Conservation (phyloP, 2,329 filamentous ascomycete species). For the Pyrenochaeta sp. region DNA sequence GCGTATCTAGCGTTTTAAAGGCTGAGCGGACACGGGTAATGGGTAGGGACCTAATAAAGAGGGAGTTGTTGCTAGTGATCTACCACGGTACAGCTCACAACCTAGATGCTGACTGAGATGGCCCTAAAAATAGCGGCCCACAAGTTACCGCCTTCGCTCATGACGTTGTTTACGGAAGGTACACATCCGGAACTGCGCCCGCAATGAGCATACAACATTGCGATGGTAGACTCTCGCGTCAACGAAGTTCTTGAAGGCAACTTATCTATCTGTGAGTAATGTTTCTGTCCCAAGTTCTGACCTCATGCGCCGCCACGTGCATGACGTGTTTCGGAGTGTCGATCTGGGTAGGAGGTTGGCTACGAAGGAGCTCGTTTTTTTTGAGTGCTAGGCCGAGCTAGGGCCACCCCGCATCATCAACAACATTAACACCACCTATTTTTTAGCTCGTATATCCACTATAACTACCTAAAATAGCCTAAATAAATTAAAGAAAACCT, state of each 20-base stretch:
- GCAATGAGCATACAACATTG: background rate
- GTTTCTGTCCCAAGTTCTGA: conserved; percentile 17
- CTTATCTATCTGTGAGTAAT: conserved; percentile 6
- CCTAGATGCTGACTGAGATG: conserved; percentile 17
- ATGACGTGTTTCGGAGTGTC: conserved; percentile 32
- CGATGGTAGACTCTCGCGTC: background rate
- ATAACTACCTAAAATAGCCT: too few relatives aligned
- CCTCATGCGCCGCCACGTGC: conserved; percentile 35
- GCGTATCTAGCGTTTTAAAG: background rate
- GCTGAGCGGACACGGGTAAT: background rate
- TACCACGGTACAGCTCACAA: conserved; percentile 9
- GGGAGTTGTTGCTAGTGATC: conserved; percentile 1
- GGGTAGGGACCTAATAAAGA: background rate
- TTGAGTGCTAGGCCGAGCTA: too few relatives aligned
- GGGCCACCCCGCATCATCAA: too few relatives aligned
- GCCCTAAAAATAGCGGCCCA: conserved; percentile 24
- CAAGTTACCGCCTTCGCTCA: conserved; percentile 7
- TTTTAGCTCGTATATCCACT: too few relatives aligned
- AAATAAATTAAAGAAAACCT: too few relatives aligned
- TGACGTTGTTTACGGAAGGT: background rate
- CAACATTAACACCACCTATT: too few relatives aligned
- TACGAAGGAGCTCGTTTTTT: too few relatives aligned
- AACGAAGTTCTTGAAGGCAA: background rate
- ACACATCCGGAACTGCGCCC: conserved; percentile 1
- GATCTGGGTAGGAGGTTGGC: conserved; percentile 18